phyloP scores from a whole-genome alignment of 495 filamentous ascomycete genomes.

The Annulohypoxylon nitens region DNA sequence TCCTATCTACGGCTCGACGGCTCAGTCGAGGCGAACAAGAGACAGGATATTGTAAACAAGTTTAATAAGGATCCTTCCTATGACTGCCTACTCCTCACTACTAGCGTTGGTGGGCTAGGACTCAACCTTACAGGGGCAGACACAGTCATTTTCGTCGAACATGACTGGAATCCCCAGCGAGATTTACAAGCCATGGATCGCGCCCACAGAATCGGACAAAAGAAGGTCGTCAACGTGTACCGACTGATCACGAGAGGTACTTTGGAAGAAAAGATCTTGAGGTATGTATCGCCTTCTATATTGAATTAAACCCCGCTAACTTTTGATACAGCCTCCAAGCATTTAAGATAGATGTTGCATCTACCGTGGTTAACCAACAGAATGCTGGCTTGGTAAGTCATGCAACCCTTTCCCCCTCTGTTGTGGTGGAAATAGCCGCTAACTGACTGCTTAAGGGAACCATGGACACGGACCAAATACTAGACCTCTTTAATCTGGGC shows the following conservation, averaged over 20 bases:
- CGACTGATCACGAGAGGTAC: slow-evolving; percentile 94
- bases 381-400: slow-evolving; percentile 85
- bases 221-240: slow-evolving; percentile 99
- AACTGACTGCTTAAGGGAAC: slow-evolving; percentile 56
- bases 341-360: slow-evolving; percentile 99
- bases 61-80: slow-evolving; percentile 98
- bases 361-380: slow-evolving; percentile 98
- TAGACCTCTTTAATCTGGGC: slow-evolving; percentile 94
- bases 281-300: slow-evolving; percentile 54
- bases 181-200: slow-evolving; percentile 99
- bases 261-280: slow-evolving; percentile 96
- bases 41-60: slow-evolving; percentile 97
- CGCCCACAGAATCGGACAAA: slow-evolving; percentile 97
- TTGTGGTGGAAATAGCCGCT: slow-evolving; percentile 11
- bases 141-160: slow-evolving; percentile 99
- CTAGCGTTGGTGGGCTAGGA: slow-evolving; percentile 92
- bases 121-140: slow-evolving; percentile 97
- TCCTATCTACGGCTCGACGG: slow-evolving; percentile 93
- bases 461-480: slow-evolving; percentile 98
- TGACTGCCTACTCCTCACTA: slow-evolving; percentile 92
- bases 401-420: background rate
- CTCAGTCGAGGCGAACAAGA: slow-evolving; percentile 85
- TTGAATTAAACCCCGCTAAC: slow-evolving; percentile 23
- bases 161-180: slow-evolving; percentile 99
- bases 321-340: slow-evolving; percentile 81